phyloP scores from a whole-genome alignment of 2,329 filamentous ascomycete genomes.

The Cryphonectria parasitica region DNA sequence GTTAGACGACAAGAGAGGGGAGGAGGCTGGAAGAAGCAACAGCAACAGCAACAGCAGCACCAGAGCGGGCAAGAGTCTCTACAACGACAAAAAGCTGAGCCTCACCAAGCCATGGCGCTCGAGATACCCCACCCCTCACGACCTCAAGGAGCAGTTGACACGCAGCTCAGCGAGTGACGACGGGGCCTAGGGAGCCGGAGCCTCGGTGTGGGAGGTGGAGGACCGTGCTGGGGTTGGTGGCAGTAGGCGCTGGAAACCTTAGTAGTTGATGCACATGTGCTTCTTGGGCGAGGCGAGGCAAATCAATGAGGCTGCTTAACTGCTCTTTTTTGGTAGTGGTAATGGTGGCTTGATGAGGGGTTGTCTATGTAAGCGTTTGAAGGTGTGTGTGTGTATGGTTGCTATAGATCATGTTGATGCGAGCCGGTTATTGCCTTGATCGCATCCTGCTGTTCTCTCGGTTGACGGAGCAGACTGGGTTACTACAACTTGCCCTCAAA shows the following conservation, averaged over 20 bases:
- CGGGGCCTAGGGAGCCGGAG: conserved; percentile 13
- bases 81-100: conserved; percentile 26
- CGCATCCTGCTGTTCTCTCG: not conserved
- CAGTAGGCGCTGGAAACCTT: not conserved
- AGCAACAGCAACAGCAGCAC: not conserved
- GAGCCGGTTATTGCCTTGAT: not conserved
- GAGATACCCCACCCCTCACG: conserved; percentile 28
- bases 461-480: not conserved
- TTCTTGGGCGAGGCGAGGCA: not conserved
- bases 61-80: not conserved
- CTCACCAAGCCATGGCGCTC: conserved; percentile 27
- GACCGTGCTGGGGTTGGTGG: not conserved
- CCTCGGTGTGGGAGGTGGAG: conserved; percentile 23
- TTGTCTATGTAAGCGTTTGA: no score
- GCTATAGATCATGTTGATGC: not conserved
- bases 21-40: not conserved
- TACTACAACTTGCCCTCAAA: not conserved
- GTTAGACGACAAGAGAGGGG: no score
- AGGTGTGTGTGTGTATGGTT: not conserved
- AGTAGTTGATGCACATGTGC: not conserved
- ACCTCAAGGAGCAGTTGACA: conserved; percentile 24
- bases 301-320: not conserved
- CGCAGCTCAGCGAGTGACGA: conserved; percentile 5
- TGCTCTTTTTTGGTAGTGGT: not conserved
- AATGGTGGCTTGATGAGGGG: not conserved